These are phyloP conservation scores for barley (Hordeum vulgare) DNA, from an alignment of 176 grass and related monocot genomes.

Conservation along the genomic window MorexV3_pseudomolecules_assembly NC_058523.1:3575379-3575878, in stretches of 20 bases:
- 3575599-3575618: constrained; percentile 70
- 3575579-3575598: constrained; percentile 12
- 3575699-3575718: constrained; percentile 56
- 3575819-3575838: too few relatives aligned
- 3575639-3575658: constrained; percentile 52
- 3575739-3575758: too few relatives aligned
- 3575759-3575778: too few relatives aligned
- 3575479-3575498: constrained; percentile 48
- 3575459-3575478: constrained; percentile 34
- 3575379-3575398: constrained; percentile 78
- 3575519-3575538: background rate
- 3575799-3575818: too few relatives aligned
- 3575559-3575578: background rate
- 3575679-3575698: constrained; percentile 26
- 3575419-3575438: constrained; percentile 65
- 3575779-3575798: too few relatives aligned
- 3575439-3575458: constrained; percentile 72
- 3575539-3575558: too few relatives aligned
- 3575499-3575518: constrained; percentile 23
- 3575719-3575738: constrained; percentile 45
- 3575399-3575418: constrained; percentile 54
- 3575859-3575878: too few relatives aligned
- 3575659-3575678: constrained; percentile 64
- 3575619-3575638: constrained; percentile 77
- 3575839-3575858: too few relatives aligned